Conservation (phyloP, 2,329 filamentous ascomycete genomes). For the Neonectria hederae region DNA sequence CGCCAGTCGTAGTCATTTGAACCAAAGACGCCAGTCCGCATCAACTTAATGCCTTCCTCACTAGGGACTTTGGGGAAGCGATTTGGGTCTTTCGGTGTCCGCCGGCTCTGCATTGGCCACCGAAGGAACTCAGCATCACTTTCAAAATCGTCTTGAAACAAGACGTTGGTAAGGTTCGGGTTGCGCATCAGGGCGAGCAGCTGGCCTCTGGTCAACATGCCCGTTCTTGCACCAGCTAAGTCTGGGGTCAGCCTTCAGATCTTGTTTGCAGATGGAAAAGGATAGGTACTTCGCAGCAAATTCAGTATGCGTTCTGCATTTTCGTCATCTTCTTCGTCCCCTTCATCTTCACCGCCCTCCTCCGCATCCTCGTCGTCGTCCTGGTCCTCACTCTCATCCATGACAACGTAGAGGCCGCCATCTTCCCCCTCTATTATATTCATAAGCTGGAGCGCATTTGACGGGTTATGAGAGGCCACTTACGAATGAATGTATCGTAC, state of each 20-base stretch:
- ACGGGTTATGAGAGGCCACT: neutral
- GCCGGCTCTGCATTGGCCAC: constrained; percentile 56
- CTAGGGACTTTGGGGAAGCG: constrained; percentile 87
- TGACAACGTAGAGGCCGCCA: constrained; percentile 34
- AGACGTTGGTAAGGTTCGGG: constrained; percentile 48
- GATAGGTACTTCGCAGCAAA: constrained; percentile 43
- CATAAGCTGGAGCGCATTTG: neutral
- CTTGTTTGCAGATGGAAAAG: neutral
- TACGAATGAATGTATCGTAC: constrained; percentile 38
- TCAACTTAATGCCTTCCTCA: constrained; percentile 77
- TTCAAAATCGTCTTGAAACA: constrained; percentile 51
- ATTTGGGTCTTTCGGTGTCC: constrained; percentile 58
- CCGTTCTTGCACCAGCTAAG: constrained; percentile 40
- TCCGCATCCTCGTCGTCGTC: constrained; percentile 38
- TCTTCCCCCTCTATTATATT: constrained; percentile 21
- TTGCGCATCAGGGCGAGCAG: constrained; percentile 53
- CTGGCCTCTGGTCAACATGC: constrained; percentile 49
- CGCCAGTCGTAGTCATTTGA: constrained; percentile 63
- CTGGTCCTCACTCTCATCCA: constrained; percentile 33
- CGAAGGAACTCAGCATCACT: constrained; percentile 49
- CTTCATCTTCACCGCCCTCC: constrained; percentile 30
- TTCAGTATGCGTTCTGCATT: constrained; percentile 45
- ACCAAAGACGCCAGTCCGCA: constrained; percentile 86
- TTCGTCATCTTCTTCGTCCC: constrained; percentile 40
- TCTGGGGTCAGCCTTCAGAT: constrained; percentile 13